phyloP scores from a whole-genome alignment of 176 grass and related monocot genomes.

The Musa itinerans region DNA sequence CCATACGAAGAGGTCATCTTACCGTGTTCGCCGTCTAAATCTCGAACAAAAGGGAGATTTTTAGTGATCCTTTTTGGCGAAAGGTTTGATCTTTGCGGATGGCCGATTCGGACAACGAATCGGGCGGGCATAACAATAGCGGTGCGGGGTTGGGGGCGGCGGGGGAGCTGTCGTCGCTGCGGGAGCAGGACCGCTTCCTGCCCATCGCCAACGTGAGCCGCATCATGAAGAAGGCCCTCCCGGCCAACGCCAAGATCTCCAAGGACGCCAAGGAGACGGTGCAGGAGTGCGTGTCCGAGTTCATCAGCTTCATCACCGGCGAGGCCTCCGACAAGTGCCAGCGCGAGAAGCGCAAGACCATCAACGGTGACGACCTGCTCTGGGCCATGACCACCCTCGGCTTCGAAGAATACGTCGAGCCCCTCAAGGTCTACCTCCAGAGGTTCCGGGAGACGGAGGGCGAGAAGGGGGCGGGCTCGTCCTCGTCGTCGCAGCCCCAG shows the following conservation, averaged over 20 bases:
- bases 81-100: neutral
- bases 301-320: conserved; percentile 3
- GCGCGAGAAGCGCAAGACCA: conserved; percentile 7
- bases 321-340: conserved; percentile 8
- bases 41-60: too few relatives aligned
- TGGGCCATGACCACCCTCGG: conserved; percentile 8
- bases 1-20: too few relatives aligned
- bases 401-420: conserved; percentile 5
- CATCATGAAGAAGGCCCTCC: conserved; percentile 6
- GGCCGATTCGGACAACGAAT: neutral
- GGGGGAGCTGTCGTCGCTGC: neutral
- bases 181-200: conserved; percentile 3
- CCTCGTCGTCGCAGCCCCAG: neutral
- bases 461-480: neutral
- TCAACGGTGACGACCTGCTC: conserved; percentile 1
- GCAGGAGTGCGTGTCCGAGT: conserved; percentile 8
- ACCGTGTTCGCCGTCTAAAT: too few relatives aligned
- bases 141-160: neutral
- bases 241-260: conserved; percentile 4
- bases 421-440: conserved; percentile 7
- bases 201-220: conserved; percentile 6
- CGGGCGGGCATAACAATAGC: neutral
- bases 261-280: conserved; percentile 10
- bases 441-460: neutral
- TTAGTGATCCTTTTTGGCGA: too few relatives aligned